phyloP scores from a whole-genome alignment of 768 basidiomycete genomes.

The Jaapia argillacea region DNA sequence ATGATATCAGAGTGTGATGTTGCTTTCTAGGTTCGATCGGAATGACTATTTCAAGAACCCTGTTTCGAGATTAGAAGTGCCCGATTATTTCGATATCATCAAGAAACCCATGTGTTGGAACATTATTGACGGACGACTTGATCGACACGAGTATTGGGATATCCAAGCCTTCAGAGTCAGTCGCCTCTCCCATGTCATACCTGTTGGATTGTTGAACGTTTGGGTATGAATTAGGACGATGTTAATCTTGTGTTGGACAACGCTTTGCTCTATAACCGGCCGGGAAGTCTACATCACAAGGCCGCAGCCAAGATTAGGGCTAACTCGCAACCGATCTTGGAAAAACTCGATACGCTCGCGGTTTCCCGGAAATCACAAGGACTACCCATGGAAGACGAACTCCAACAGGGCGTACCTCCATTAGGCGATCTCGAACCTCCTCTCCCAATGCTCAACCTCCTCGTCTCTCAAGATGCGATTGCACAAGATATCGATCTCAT shows the following conservation, averaged over 20 bases:
- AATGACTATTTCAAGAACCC: constrained; percentile 74
- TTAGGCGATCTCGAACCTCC: constrained; percentile 75
- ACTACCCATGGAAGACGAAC: background rate
- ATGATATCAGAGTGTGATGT: constrained; percentile 8
- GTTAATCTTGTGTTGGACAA: constrained; percentile 79
- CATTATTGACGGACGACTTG: constrained; percentile 72
- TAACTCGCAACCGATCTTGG: constrained; percentile 29
- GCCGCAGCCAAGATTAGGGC: constrained; percentile 55
- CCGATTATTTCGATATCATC: constrained; percentile 87
- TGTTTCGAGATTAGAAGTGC: constrained; percentile 68
- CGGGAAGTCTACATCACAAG: constrained; percentile 61
- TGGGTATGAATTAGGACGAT: constrained; percentile 53
- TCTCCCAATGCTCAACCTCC: constrained; percentile 42
- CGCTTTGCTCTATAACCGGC: constrained; percentile 78
- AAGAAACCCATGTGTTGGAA: constrained; percentile 85
- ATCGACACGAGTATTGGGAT: constrained; percentile 76
- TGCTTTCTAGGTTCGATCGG: constrained; percentile 51
- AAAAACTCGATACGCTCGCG: constrained; percentile 23
- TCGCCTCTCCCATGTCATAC: too few relatives aligned
- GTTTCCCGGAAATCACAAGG: background rate
- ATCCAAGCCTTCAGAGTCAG: constrained; percentile 61
- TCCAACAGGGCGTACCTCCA: background rate
- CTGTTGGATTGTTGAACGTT: background rate
- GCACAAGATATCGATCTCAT: constrained; percentile 43
- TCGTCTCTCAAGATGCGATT: constrained; percentile 42